Percentiles rank a stretch among this genome's conserved stretches.
Evolutionary conservation across 768 basidiomycete genomes (phyloP).

Genomic region (Tubosaeta brunneosetosa): DNA sequence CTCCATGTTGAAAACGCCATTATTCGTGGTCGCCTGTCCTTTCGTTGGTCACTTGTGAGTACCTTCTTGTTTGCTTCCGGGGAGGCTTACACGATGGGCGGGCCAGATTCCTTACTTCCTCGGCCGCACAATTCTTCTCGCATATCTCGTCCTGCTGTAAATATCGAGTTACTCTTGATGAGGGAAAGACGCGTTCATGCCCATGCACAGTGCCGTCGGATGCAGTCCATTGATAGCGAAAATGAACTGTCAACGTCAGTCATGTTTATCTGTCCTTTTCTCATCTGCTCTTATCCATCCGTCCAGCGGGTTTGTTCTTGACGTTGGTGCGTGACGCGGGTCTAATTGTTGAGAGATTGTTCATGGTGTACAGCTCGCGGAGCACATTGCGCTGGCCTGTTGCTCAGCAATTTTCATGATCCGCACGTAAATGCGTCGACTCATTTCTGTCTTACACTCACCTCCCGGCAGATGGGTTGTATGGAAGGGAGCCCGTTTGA

Average conservation of each 20-base stretch:
- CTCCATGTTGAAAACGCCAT: slow-evolving; percentile 13
- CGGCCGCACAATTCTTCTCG: not conserved
- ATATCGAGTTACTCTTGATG: not conserved
- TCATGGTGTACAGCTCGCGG: not conserved
- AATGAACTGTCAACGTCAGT: slow-evolving; percentile 14
- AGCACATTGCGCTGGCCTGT: slow-evolving; percentile 10
- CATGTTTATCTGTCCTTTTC: not conserved
- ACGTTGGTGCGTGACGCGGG: too few species aligned
- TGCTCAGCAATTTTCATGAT: slow-evolving; percentile 21
- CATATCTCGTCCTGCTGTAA: slow-evolving; percentile 6
- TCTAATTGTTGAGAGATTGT: too few species aligned
- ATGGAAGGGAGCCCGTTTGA: slow-evolving; percentile 16
- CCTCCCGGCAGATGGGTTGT: slow-evolving; percentile 17
- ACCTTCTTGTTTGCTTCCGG: not conserved
- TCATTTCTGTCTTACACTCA: too few species aligned
- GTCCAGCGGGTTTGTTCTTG: too few species aligned
- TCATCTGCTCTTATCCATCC: too few species aligned
- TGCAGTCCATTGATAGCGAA: not conserved
- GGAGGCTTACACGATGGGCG: not conserved
- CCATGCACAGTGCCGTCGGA: slow-evolving; percentile 1
- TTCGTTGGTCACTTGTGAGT: not conserved
- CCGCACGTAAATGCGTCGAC: slow-evolving; percentile 17
- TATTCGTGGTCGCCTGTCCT: not conserved
- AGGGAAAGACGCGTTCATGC: not conserved
- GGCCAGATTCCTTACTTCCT: not conserved